Base-by-base conservation (phyloP, 2,329 filamentous ascomycete species). In the Tolypocladium ovalisporum region DNA sequence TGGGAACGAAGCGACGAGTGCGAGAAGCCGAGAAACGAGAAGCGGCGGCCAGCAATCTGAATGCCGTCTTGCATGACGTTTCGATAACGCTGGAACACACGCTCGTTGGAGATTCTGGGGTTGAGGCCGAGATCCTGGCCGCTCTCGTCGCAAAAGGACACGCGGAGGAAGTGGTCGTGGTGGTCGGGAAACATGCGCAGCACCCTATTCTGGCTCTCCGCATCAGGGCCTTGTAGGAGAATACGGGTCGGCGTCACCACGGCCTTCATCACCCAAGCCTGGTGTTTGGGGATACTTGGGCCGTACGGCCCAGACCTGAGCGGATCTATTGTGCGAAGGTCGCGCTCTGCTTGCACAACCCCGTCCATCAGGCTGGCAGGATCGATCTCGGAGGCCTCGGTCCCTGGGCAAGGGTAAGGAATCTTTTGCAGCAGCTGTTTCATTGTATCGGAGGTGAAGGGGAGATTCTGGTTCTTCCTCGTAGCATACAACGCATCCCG, bases 1-100 rank as follows among this genome's bases (percentile, higher is more conserved):
- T 90, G 87, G 0, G 83, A 78, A 15, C 89, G 79, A 4, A 93
- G 76, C 0, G 88, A 91, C 0, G 88, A 93, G 68, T 92, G 86
- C 0, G 88, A 91, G 68, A 91, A 93, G 0, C 89, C 89, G 0
- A 93, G 75, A 64, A 92, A 93, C 0, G 72, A 70, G 64, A 84
- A 90, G 1, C 70, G 66, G 15, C 84, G 76, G 0, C 84, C 87
- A 3, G 80, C 87, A 56, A 93, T 81, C 1, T 71, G 65, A 34
- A 95, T 81, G 0, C 84, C 85, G 0, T 75, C 65, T 2, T 73
- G 68, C 10, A 94, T 74, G 0, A 90, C 72, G 0, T 66, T 60
- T 55, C 80, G 80, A 68, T 91, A 92, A 0, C 85, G 81, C 0
- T 67, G 63, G 59, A 83, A 80, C 10, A 90, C 76, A 0, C 61